phyloP scores from a whole-genome alignment of 2,329 filamentous ascomycete genomes.

The Ceratocystis diversiconidia region DNA sequence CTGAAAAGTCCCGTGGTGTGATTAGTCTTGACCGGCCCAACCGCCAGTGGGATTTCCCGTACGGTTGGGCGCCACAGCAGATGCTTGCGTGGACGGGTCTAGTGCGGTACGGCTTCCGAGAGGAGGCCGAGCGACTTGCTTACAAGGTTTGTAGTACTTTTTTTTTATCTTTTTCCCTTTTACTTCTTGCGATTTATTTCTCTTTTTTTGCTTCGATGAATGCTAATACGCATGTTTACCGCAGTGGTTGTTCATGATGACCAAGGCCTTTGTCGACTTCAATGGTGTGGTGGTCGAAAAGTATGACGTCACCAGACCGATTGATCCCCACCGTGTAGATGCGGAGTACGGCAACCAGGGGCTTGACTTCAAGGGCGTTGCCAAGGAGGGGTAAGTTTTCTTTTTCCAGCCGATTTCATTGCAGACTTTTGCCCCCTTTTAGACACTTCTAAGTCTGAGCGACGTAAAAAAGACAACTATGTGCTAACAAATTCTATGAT shows the following conservation, averaged over 20 bases:
- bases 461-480: not conserved
- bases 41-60: conserved; percentile 96
- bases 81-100: conserved; percentile 95
- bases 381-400: conserved; percentile 74
- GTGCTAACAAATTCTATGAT: conserved; percentile 22
- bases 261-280: conserved; percentile 94
- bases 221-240: not conserved
- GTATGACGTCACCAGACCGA: conserved; percentile 84
- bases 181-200: not conserved
- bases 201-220: not conserved
- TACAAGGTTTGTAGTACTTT: conserved; percentile 43
- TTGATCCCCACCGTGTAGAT: conserved; percentile 85
- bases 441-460: not conserved
- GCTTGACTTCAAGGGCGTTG: conserved; percentile 84
- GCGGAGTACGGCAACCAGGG: conserved; percentile 98
- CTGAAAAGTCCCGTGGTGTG: conserved; percentile 70
- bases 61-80: conserved; percentile 96
- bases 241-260: conserved; percentile 89
- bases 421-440: not conserved
- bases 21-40: conserved; percentile 75
- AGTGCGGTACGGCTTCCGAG: conserved; percentile 77
- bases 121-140: conserved; percentile 74
- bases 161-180: not conserved
- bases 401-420: conserved; percentile 7
- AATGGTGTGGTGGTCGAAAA: conserved; percentile 98